Conservation (phyloP, 2,329 filamentous ascomycete genomes). For the Scleromitrula shiraiana region DNA sequence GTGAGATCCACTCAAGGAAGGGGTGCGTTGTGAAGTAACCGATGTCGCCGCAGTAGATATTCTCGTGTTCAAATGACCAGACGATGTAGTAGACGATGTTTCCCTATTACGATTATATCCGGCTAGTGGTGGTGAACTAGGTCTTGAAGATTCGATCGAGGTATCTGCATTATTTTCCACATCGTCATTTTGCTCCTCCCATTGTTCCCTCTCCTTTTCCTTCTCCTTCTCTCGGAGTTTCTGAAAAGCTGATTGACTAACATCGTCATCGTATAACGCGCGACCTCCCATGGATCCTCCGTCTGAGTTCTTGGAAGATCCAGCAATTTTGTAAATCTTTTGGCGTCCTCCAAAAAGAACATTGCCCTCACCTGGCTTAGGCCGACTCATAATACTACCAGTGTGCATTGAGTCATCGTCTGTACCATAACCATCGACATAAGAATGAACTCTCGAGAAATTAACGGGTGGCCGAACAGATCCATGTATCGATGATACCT, state of each 20-base stretch:
- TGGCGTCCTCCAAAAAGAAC: slow-evolving; percentile 90
- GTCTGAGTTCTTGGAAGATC: slow-evolving; percentile 37
- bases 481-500: slow-evolving; percentile 73
- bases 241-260: slow-evolving; percentile 76
- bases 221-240: slow-evolving; percentile 49
- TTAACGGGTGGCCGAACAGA: slow-evolving; percentile 51
- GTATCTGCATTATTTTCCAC: slow-evolving; percentile 19
- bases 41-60: slow-evolving; percentile 87
- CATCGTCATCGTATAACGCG: slow-evolving; percentile 78
- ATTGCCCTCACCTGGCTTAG: slow-evolving; percentile 81
- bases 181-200: slow-evolving; percentile 28
- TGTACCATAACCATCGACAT: slow-evolving; percentile 50
- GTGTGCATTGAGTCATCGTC: slow-evolving; percentile 56
- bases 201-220: slow-evolving; percentile 33
- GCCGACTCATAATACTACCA: slow-evolving; percentile 74
- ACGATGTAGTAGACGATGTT: slow-evolving; percentile 73
- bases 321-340: slow-evolving; percentile 79
- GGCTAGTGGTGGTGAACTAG: slow-evolving; percentile 49
- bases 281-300: slow-evolving; percentile 52
- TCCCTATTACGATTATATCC: slow-evolving; percentile 70
- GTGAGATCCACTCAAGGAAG: slow-evolving; percentile 45
- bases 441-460: slow-evolving; percentile 56
- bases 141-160: slow-evolving; percentile 33
- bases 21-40: slow-evolving; percentile 61
- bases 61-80: slow-evolving; percentile 55